Base-by-base conservation (phyloP, 2,329 filamentous ascomycete genomes). In the Diaporthe sp. region DNA sequence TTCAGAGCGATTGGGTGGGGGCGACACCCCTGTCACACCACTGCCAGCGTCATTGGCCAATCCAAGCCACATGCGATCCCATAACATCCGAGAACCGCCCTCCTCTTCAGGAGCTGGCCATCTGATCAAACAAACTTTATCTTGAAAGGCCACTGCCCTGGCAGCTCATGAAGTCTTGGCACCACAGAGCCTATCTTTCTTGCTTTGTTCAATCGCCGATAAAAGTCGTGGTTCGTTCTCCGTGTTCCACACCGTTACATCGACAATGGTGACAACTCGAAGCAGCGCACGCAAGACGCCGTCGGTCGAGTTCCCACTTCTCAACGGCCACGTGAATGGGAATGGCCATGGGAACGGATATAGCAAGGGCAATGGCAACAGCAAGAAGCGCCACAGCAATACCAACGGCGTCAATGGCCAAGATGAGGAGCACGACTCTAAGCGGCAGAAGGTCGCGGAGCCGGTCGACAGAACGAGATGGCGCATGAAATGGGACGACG, bases 391-490 rank as follows among this genome's bases (percentile, higher is more conserved):
- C 53, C 81, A 82, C 53, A 84, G 83, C 76, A 85, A 87, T 72
- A 81, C 82, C 75, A 81, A 82, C 4, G 47, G 37, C 58, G 28
- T 55, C 47, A 65, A 73, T 51, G 71, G 71, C 47, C 49, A 44
- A 44, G 76, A 81, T 61, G 79, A 80, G 55, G 71, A 84, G 58
- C 79, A 79, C 61, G 74, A 78, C 20, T 73, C 82, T 17, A 90
- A 90, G 79, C 85, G 84, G 67, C 87, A 87, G 44, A 87, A 83
- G 76, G 82, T 91, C 65, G 85, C 84, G 61, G 85, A 88, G 53
- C 91, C 90, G 81, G 98, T 95, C 6, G 96, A 99, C 84, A 91
- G 91, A 78, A 90, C 91, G 10, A 89, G 94, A 84, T 99, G 97
- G 97, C 91, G 97, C 77, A 86, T 98, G 82, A 90, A 92, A 77